Evolutionary conservation across 768 basidiomycete genomes (phyloP).

Genomic region (Collybia nuda): DNA sequence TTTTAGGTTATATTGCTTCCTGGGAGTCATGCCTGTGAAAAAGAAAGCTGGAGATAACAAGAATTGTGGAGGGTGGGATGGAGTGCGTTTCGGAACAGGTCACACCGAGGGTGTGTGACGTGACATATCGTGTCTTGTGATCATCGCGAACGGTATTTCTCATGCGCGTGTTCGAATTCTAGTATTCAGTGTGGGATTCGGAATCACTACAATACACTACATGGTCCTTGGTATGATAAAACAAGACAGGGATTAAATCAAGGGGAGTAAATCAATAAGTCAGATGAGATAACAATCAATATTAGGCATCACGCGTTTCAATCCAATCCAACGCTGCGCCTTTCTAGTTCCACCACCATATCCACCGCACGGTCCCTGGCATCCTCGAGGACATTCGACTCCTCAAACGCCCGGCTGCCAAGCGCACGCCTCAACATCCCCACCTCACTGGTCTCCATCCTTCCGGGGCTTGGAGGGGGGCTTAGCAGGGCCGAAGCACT

Average conservation of each 20-base stretch:
- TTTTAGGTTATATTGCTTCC: too few species aligned
- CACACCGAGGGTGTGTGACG: too few species aligned
- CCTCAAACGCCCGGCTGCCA: conserved; percentile 47
- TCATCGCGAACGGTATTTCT: too few species aligned
- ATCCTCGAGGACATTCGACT: conserved; percentile 53
- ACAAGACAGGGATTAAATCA: neutral
- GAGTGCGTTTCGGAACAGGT: too few species aligned
- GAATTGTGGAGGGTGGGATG: too few species aligned
- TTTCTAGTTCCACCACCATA: conserved; percentile 51
- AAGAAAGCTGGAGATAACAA: too few species aligned
- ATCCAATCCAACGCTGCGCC: conserved; percentile 22
- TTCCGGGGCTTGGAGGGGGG: conserved; percentile 55
- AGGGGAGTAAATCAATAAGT: neutral
- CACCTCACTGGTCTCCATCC: conserved; percentile 27
- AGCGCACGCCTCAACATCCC: conserved; percentile 53
- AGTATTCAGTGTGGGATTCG: too few species aligned
- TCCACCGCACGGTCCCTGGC: conserved; percentile 78
- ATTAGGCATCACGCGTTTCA: neutral
- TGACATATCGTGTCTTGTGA: too few species aligned
- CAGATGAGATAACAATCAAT: neutral
- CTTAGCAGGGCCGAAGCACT: conserved; percentile 44
- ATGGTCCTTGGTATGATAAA: too few species aligned
- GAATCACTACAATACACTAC: too few species aligned
- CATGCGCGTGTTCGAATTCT: too few species aligned
- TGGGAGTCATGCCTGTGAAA: too few species aligned